A percentile compares a stretch with the other conserved stretches of the same genome.
Evolutionary conservation across 805 yeast genomes (phyloP).

Genomic region (Metschnikowia anglica): DNA sequence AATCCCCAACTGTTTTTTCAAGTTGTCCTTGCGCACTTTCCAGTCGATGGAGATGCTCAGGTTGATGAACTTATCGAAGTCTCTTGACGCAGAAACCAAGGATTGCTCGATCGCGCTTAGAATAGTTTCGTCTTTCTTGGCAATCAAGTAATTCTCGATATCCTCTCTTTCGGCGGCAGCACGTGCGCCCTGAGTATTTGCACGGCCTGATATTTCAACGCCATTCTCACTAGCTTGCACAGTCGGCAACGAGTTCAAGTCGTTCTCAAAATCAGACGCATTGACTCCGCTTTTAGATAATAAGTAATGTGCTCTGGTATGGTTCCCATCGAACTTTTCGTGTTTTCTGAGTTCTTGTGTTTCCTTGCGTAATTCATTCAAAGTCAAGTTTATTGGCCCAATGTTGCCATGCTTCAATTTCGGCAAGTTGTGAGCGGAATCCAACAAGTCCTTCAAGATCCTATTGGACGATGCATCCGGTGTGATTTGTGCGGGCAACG

Average conservation of each 20-base stretch:
- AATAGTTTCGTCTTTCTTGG: slow-evolving; percentile 79
- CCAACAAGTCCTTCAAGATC: slow-evolving; percentile 67
- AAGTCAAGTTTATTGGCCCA: slow-evolving; percentile 78
- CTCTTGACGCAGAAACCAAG: slow-evolving; percentile 68
- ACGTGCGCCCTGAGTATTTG: background rate
- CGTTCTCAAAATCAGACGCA: slow-evolving; percentile 75
- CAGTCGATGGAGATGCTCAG: slow-evolving; percentile 79
- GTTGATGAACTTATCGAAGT: slow-evolving; percentile 76
- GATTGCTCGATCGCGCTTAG: slow-evolving; percentile 81
- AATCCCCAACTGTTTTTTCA: slow-evolving; percentile 69
- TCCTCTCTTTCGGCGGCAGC: slow-evolving; percentile 4
- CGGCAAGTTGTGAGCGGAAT: slow-evolving; percentile 76
- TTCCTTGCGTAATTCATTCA: slow-evolving; percentile 72
- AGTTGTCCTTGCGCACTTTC: slow-evolving; percentile 72
- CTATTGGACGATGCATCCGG: slow-evolving; percentile 17
- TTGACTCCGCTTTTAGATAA: slow-evolving; percentile 87
- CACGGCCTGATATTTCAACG: slow-evolving; percentile 1
- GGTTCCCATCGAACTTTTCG: slow-evolving; percentile 31
- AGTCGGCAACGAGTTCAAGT: slow-evolving; percentile 39
- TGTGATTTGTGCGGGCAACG: slow-evolving; percentile 15
- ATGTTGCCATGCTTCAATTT: slow-evolving; percentile 55
- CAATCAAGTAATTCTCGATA: slow-evolving; percentile 61
- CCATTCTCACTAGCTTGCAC: slow-evolving; percentile 1
- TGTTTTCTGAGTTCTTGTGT: slow-evolving; percentile 55
- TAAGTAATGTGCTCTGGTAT: slow-evolving; percentile 80